phyloP scores from a whole-genome alignment of 2,329 filamentous ascomycete genomes.

The Aspergillus tubingensis region DNA sequence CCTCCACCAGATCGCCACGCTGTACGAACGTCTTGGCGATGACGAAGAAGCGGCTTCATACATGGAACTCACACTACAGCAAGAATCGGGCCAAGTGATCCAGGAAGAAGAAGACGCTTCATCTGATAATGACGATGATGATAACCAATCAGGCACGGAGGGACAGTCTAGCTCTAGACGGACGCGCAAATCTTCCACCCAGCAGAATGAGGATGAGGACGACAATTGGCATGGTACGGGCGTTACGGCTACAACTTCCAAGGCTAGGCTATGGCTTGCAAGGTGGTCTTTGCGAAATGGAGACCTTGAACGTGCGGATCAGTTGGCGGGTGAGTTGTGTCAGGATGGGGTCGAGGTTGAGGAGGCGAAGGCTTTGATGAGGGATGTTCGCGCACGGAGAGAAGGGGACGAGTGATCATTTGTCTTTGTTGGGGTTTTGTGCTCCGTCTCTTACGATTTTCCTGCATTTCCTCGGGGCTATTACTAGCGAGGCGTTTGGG shows the following conservation, averaged over 20 bases:
- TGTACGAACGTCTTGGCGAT: conserved; percentile 81
- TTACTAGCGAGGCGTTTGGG: conserved; percentile 15
- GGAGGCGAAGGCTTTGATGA: conserved; percentile 89
- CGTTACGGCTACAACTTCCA: conserved; percentile 87
- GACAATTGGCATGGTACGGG: conserved; percentile 64
- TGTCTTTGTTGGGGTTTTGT: background rate
- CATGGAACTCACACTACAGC: conserved; percentile 93
- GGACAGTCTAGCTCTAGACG: conserved; percentile 49
- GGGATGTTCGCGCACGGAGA: conserved; percentile 78
- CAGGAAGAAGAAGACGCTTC: conserved; percentile 36
- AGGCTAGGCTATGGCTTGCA: conserved; percentile 91
- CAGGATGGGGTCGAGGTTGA: conserved; percentile 96
- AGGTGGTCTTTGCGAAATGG: conserved; percentile 73
- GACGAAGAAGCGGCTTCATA: conserved; percentile 82
- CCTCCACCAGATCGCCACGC: conserved; percentile 80
- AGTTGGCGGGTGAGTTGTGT: conserved; percentile 85
- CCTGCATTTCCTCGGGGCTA: background rate
- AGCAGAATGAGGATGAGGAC: conserved; percentile 43
- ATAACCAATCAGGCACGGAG: conserved; percentile 37
- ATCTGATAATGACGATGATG: conserved; percentile 36
- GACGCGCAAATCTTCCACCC: conserved; percentile 32
- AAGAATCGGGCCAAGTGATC: conserved; percentile 72
- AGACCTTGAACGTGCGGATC: conserved; percentile 74
- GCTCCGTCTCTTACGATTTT: background rate
- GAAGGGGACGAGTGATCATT: conserved; percentile 46